A percentile compares a stretch with the other conserved stretches of the same genome.
Conservation (phyloP, 768 basidiomycete genomes). For the Mycena metata region DNA sequence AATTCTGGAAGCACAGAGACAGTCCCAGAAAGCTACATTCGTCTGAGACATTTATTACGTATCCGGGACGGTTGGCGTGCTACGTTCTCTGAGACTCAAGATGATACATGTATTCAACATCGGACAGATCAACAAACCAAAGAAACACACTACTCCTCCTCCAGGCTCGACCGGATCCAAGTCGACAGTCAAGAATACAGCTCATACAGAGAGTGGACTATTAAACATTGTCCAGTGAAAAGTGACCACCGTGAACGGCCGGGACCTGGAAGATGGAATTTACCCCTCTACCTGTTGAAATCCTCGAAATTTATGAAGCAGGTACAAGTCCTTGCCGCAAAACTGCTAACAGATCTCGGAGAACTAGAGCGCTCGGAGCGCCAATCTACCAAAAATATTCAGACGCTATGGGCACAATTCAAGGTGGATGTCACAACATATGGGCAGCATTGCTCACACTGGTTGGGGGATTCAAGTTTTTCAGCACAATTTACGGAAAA, state of each 20-base stretch:
- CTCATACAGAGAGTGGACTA: background rate
- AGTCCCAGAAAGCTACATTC: background rate
- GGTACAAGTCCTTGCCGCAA: background rate
- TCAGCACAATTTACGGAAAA: too few species aligned
- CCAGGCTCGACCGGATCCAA: constrained; percentile 16
- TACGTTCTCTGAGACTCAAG: constrained; percentile 7
- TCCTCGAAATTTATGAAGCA: background rate
- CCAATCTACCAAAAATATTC: background rate
- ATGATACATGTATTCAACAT: too few species aligned
- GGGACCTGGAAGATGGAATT: background rate
- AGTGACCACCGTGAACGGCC: background rate
- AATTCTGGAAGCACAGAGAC: constrained; percentile 4
- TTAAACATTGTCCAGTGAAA: background rate
- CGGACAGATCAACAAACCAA: background rate
- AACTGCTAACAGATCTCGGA: background rate
- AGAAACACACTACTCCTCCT: background rate
- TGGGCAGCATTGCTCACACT: constrained; percentile 5
- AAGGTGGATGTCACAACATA: background rate
- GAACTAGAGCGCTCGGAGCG: background rate
- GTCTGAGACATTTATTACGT: constrained; percentile 1
- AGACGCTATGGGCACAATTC: constrained; percentile 6
- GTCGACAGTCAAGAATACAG: background rate
- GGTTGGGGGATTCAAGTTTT: too few species aligned
- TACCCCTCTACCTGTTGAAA: too few species aligned
- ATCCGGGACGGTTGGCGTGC: constrained; percentile 26